Base-by-base conservation (phyloP, 352 stramenopile species). In the Pythium grandisporangium region DNA sequence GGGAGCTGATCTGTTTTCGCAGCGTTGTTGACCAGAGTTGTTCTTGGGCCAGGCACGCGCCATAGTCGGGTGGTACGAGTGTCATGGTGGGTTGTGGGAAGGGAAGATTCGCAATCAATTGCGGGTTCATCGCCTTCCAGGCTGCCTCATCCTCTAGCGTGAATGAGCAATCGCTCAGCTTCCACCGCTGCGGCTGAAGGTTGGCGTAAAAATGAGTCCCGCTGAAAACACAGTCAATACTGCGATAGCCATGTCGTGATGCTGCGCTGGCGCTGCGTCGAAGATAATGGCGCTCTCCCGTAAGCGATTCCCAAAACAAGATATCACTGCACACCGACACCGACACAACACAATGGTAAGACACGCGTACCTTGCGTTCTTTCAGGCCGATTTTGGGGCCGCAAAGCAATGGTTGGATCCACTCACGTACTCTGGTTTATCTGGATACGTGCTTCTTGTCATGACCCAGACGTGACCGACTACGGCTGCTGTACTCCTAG, bases 181-280 rank as follows among this genome's bases (percentile, higher is more conserved):
- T 53, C 53, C 53, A 70, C 6, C 63, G 39, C 19, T 66, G 70
- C 0, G 70, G 55, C 58, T 93, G 77, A 24, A 84, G 36, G 40
- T 91, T 95, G 0, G 79, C 84, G 48, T 74, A 88, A 36, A 95
- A 85, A 30, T 63, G 48, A 6, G 47, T 52, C 45, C 79, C 39
- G 47, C 73, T 93, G 55, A 96, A 96, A 8, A 85, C 58, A 42
- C 84, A 96, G 45, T 87, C 81, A 23, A 96, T 68, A 6, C 64
- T 54, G 45, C 66, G 60, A 49, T 91, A 96, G 25, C 56, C 61
- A 17, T 66, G 61, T 22, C 51, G 50, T 16, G 35, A 8, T 19
- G 29, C 19, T 38, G 13, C 19, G 13, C 32, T 19, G 35, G 35
- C 32, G 6, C 80, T 32, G 13, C 24, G 30, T n/a, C n/a, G n/a